Base-by-base conservation (phyloP, 2,329 filamentous ascomycete species). In the Aureobasidium sp. region DNA sequence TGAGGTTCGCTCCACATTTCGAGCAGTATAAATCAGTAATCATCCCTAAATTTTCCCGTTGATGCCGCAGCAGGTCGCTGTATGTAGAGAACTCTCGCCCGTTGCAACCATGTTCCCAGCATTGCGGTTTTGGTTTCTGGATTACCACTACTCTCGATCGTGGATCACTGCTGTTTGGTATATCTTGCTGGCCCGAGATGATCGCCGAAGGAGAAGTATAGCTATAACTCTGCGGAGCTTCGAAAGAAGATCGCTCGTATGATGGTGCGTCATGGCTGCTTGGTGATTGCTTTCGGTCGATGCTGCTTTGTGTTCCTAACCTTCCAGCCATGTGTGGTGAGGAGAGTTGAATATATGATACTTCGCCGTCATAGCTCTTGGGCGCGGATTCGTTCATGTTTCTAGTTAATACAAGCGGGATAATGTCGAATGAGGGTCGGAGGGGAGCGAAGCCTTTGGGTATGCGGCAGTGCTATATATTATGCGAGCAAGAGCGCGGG, bases 21-120 rank as follows among this genome's bases (percentile, higher is more conserved):
- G 91, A 91, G 71, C 93, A 97, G 53, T 87, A 87, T 3, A 91
- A 90, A 77, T 97, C 97, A 34, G 89, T 82, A 10, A 92, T 90
- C 58, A 92, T 91, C 29, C 93, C 93, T 0, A 90, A 95, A 74
- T 96, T 97, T 75, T 97, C 93, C 47, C 93, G 85, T 75, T 97
- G 92, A 73, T 97, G 93, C 65, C 93, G 84, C 41, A 97, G 80
- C 3, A 97, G 83, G 72, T 97, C 97, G 82, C 91, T 96, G 73
- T 97, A 97, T 3, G 93, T 97, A 20, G 91, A 96, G 72, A 97
- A 97, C 70, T 96, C 90, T 32, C 92, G 87, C 23, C 93, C 93
- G 70, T 97, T 96, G 79, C 93, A 97, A 12, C 92, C 93, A 71
- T 97, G 93, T 64, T 97, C 93, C 90, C 90, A 97, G 75, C 93